Conservation (phyloP, 805 yeast genomes). For the Candida boleticola region DNA sequence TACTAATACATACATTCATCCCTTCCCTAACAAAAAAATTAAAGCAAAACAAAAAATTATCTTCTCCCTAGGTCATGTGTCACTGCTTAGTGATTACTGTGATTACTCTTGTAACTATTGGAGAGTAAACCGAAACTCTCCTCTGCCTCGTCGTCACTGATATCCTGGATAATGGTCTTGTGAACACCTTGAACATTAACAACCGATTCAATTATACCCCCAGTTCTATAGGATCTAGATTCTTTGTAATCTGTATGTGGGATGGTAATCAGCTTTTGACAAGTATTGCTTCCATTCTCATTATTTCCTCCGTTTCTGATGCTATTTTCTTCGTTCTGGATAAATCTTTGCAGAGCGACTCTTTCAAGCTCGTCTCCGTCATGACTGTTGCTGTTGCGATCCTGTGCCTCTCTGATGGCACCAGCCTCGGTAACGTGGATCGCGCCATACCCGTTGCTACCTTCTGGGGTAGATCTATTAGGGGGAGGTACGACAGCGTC, state of each 20-base stretch:
- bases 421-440: constrained; percentile 47
- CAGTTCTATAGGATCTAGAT: constrained; percentile 43
- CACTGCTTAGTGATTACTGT: not conserved
- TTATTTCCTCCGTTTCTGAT: constrained; percentile 1
- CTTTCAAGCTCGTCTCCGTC: not conserved
- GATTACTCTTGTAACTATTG: not conserved
- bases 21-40: too few species aligned
- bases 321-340: constrained; percentile 14
- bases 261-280: constrained; percentile 5
- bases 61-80: too few species aligned
- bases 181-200: constrained; percentile 82
- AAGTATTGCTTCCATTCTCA: constrained; percentile 3
- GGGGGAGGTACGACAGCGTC: constrained; percentile 24
- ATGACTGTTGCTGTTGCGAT: not conserved
- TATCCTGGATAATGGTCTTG: constrained; percentile 79
- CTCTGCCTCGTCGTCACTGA: constrained; percentile 44
- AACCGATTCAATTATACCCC: constrained; percentile 76
- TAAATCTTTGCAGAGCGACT: constrained; percentile 17
- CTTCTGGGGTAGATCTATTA: constrained; percentile 11
- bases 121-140: constrained; percentile 5
- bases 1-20: too few species aligned
- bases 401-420: constrained; percentile 29
- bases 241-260: constrained; percentile 27
- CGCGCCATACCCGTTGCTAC: constrained; percentile 25
- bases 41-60: too few species aligned